Evolutionary conservation across 306 rosid species (phyloP).

Genomic region (Rosa persica): DNA sequence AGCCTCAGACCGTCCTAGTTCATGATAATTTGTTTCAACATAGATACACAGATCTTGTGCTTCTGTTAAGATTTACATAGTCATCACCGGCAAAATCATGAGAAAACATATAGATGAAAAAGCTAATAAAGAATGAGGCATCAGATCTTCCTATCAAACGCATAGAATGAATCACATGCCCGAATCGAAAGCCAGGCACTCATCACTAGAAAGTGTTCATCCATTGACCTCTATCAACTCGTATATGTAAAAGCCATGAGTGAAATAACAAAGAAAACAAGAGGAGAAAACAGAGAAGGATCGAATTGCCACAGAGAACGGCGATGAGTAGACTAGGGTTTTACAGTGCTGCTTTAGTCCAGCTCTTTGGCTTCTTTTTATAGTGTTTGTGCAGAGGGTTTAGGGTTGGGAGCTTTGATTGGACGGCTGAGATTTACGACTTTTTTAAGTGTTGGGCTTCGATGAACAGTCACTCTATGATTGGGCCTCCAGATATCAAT

Average conservation of each 20-base stretch:
- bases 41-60: constrained; percentile 38
- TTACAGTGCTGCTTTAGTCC: not conserved
- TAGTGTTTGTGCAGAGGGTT: not conserved
- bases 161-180: constrained; percentile 34
- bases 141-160: constrained; percentile 59
- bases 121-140: constrained; percentile 23
- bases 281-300: not conserved
- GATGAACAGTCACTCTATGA: not conserved
- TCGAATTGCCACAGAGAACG: not conserved
- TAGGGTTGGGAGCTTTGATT: not conserved
- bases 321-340: constrained; percentile 11
- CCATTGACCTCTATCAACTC: constrained; percentile 26
- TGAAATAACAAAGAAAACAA: no score
- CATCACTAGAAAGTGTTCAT: constrained; percentile 36
- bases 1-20: constrained; percentile 99
- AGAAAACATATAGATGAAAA: not conserved
- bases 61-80: constrained; percentile 27
- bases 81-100: constrained; percentile 52
- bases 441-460: not conserved
- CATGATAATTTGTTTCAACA: constrained; percentile 44
- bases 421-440: constrained; percentile 29
- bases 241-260: not conserved
- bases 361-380: not conserved
- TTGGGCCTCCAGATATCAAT: not conserved
- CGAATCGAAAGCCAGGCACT: constrained; percentile 29